Evolutionary conservation across 257 asterid genomes (phyloP).

Genomic region (Solanum dulcamara): DNA sequence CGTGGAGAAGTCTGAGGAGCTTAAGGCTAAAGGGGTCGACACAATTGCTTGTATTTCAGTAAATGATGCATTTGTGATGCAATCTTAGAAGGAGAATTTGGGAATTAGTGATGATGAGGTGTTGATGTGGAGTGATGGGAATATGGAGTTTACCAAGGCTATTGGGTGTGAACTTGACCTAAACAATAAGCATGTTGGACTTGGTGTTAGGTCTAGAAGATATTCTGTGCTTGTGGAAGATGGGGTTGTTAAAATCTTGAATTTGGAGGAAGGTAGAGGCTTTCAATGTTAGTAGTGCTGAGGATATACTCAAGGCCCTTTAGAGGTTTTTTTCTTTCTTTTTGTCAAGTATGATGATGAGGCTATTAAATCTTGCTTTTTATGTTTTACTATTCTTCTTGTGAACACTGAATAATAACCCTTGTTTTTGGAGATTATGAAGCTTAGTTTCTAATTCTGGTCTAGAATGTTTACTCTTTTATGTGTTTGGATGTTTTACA

Average conservation of each 20-base stretch:
- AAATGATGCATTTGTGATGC: constrained; percentile 86
- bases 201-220: constrained; percentile 86
- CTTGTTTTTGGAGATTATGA: not conserved
- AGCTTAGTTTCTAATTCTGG: not conserved
- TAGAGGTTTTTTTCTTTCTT: not conserved
- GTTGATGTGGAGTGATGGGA: constrained; percentile 80
- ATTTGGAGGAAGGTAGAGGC: constrained; percentile 96
- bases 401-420: not conserved
- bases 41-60: constrained; percentile 82
- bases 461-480: not conserved
- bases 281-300: constrained; percentile 83
- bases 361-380: no score
- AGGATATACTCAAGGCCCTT: constrained; percentile 68
- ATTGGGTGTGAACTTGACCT: constrained; percentile 79
- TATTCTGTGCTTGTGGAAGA: constrained; percentile 66
- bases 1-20: constrained; percentile 51
- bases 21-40: constrained; percentile 74
- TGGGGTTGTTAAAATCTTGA: constrained; percentile 73
- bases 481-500: not conserved
- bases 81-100: constrained; percentile 79
- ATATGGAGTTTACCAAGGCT: constrained; percentile 62
- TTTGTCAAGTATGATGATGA: no score
- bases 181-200: constrained; percentile 78
- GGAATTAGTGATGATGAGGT: constrained; percentile 45
- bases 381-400: not conserved